Conservation (phyloP, 1,139 yeast species). For the Geotrichum phurueaensis region DNA sequence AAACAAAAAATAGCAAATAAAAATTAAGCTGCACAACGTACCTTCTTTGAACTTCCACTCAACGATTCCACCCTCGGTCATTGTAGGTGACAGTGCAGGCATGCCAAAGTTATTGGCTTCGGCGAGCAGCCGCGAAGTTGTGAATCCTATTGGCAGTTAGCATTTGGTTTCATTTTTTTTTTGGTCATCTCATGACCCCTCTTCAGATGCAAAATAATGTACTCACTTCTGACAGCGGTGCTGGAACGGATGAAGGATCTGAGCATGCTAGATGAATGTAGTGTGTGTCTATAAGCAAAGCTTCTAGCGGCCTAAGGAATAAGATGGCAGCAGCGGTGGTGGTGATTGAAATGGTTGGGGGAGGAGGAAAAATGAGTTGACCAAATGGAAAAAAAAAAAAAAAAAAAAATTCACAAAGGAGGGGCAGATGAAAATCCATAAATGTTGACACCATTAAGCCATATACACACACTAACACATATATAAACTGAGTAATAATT, state of each 20-base stretch:
- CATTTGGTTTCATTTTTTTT: not conserved
- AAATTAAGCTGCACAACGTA: constrained; percentile 10
- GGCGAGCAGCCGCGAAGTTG: not conserved
- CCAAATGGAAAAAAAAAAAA: not conserved
- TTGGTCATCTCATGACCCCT: not conserved
- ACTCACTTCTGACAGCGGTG: not conserved
- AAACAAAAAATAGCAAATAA: not conserved
- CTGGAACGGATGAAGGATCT: not conserved
- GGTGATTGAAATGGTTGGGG: not conserved
- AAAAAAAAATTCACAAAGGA: not conserved
- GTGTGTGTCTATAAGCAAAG: not conserved
- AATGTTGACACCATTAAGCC: too few relatives aligned
- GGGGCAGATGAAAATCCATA: not conserved
- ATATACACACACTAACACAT: not conserved
- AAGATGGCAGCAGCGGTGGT: not conserved
- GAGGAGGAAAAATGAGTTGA: not conserved
- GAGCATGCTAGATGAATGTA: not conserved
- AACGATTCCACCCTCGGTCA: constrained; percentile 94
- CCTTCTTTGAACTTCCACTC: constrained; percentile 87
- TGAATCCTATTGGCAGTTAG: not conserved
- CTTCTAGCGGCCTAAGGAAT: not conserved
- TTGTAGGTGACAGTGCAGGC: constrained; percentile 97
- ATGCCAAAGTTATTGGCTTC: constrained; percentile 42
- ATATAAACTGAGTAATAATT: too few relatives aligned
- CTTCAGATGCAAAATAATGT: not conserved